Conservation (phyloP, 371 early-diverging fungal species). For the Zopfochytrium polystomum region DNA sequence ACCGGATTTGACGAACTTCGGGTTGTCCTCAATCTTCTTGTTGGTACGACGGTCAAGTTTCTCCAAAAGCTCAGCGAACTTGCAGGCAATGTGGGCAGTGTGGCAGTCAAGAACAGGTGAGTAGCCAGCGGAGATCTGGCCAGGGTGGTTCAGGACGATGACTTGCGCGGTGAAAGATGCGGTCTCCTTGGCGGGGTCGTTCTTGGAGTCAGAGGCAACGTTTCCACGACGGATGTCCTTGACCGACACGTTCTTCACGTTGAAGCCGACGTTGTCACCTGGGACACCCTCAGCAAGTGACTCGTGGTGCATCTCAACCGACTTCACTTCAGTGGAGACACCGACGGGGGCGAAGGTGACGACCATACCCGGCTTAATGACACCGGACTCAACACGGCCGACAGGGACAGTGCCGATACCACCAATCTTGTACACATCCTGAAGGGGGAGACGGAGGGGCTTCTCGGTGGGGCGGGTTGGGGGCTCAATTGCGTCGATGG, state of each 20-base stretch:
- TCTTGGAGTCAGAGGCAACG: constrained; percentile 96
- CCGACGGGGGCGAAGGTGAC: constrained; percentile 85
- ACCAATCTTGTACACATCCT: constrained; percentile 97
- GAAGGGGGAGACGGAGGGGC: constrained; percentile 96
- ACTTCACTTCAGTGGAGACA: constrained; percentile 94
- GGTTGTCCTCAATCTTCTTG: constrained; percentile 82
- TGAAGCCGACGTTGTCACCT: too few relatives aligned
- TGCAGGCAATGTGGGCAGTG: too few relatives aligned
- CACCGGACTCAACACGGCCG: constrained; percentile 96
- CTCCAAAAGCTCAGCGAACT: constrained; percentile 84
- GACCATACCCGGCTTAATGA: constrained; percentile 90
- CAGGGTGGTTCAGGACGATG: constrained; percentile 95
- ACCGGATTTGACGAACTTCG: constrained; percentile 91
- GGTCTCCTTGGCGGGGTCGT: constrained; percentile 93
- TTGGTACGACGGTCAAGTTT: constrained; percentile 97
- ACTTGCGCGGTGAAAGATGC: too few relatives aligned
- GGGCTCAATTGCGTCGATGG: constrained; percentile 93
- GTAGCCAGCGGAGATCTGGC: too few relatives aligned
- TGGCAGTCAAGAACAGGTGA: constrained; percentile 94
- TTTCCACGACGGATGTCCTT: too few relatives aligned
- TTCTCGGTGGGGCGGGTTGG: constrained; percentile 91
- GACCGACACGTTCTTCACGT: too few relatives aligned
- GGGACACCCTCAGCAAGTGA: constrained; percentile 84
- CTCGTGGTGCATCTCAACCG: constrained; percentile 99
- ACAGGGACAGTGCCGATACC: constrained; percentile 97